Base-by-base conservation (phyloP, 2,329 filamentous ascomycete species). In the Chaetomium strumarium region DNA sequence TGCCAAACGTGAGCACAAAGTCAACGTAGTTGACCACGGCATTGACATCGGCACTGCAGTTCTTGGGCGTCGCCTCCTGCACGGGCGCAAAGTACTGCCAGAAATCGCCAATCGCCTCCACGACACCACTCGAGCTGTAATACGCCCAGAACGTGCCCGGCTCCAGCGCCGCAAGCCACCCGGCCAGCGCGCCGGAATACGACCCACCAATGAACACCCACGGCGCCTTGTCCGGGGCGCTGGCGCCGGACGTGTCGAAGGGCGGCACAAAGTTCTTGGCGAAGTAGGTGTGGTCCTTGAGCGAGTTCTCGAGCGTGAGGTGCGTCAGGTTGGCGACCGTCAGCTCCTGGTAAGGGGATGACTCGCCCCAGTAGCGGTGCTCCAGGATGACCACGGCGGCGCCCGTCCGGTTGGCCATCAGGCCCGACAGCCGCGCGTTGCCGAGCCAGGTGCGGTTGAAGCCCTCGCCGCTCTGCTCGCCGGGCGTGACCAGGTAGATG, bases 101-200 rank as follows among this genome's bases (percentile, higher is more conserved):
- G 60, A 80, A 77, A 46, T 76, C 72, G 8, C 68, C 66, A 17
- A 81, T 68, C 0, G 75, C 69, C 64, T 82, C 64, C 0, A 81
- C 79, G 1, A 78, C 75, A 1, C 76, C 79, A 60, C 75, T 79
- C 11, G 76, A 77, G 17, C 77, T 74, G 56, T 78, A 75, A 60
- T 81, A 81, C 0, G 77, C 77, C 78, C 78, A 81, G 64, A 77
- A 78, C 0, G 77, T 81, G n/a, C 75, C 79, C 0, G 78, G 77
- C 10, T 73, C 71, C 14, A 73, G 66, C 12, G 69, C 67, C 20
- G 73, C 74, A 4, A 73, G 72, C 78, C 78, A 81, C 0, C 72
- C 77, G 1, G 78, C 65, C 43, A 82, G 67, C 0, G 78, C 78
- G 45, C 78, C 79, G 29, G 74, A 71, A 62, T 82, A 82, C 2